Evolutionary conservation across 75 land plant species (phyloP).

Genomic region (Cryptomeria japonica): DNA sequence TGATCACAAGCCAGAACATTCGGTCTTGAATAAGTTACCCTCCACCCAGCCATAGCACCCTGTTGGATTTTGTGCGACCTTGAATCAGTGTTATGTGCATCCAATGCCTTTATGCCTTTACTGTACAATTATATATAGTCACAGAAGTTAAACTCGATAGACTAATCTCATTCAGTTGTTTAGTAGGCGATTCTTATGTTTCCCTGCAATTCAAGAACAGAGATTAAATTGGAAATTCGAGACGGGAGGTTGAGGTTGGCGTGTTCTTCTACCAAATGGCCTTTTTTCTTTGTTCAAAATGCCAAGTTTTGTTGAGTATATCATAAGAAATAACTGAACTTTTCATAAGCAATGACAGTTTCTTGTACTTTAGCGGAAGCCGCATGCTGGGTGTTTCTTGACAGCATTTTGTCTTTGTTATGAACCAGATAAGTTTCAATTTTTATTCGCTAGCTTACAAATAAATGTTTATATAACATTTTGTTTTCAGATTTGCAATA

Average conservation of each 20-base stretch:
- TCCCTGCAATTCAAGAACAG: neutral
- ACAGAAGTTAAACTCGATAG: neutral
- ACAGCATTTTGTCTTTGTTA: neutral
- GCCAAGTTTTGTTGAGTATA: neutral
- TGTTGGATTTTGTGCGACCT: neutral
- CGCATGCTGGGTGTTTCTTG: neutral
- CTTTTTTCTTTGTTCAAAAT: neutral
- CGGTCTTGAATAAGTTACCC: constrained; percentile 40
- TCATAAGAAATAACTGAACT: neutral
- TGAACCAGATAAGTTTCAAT: neutral
- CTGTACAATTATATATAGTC: neutral
- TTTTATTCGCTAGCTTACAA: neutral
- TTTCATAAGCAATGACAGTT: neutral
- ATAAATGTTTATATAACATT: neutral
- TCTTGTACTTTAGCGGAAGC: neutral
- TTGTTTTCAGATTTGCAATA: neutral
- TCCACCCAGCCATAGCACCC: constrained; percentile 24
- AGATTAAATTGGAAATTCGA: neutral
- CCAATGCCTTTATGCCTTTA: neutral
- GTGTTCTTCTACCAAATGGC: neutral
- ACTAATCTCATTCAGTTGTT: neutral
- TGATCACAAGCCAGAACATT: constrained; percentile 82
- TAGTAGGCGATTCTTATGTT: neutral
- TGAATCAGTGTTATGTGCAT: neutral
- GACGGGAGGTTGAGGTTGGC: neutral